phyloP scores from a whole-genome alignment of 345 rosid genomes.

The Lepidium didymum region DNA sequence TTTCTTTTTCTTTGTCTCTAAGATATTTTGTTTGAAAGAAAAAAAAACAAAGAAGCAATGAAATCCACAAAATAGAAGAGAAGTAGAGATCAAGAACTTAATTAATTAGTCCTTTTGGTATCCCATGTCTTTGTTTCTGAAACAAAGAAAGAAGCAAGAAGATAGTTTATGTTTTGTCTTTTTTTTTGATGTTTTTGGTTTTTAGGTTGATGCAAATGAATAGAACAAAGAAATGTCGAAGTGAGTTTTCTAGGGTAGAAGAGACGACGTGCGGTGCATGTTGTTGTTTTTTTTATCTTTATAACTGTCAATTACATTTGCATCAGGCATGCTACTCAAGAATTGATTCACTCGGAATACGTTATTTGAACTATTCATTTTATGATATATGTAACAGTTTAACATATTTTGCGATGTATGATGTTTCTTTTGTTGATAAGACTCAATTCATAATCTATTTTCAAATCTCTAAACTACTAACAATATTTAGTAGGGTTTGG shows the following conservation, averaged over 20 bases:
- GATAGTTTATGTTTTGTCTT: background rate
- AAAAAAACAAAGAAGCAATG: background rate
- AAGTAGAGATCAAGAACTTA: slow-evolving; percentile 5
- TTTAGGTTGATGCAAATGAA: slow-evolving; percentile 13
- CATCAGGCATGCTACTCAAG: background rate
- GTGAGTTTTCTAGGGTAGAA: slow-evolving; percentile 20
- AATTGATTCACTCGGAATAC: background rate
- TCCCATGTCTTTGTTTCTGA: slow-evolving; percentile 12
- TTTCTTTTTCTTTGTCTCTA: background rate
- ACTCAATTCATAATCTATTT: no score
- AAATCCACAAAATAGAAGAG: slow-evolving; percentile 14
- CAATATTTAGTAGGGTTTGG: no score
- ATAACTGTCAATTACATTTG: background rate
- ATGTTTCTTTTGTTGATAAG: no score
- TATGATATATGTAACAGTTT: no score
- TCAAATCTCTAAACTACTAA: no score
- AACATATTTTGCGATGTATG: no score
- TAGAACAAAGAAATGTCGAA: slow-evolving; percentile 14
- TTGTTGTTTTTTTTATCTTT: background rate
- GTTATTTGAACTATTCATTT: no score
- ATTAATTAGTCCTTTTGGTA: background rate
- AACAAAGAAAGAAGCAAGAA: background rate
- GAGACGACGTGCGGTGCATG: slow-evolving; percentile 31
- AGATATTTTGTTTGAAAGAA: no score
- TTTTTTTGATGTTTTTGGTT: background rate